A percentile compares a stretch with the other conserved stretches of the same genome.
Evolutionary conservation across 2,329 filamentous ascomycete species (phyloP).

Genomic region (Pseudogymnoascus sp.): DNA sequence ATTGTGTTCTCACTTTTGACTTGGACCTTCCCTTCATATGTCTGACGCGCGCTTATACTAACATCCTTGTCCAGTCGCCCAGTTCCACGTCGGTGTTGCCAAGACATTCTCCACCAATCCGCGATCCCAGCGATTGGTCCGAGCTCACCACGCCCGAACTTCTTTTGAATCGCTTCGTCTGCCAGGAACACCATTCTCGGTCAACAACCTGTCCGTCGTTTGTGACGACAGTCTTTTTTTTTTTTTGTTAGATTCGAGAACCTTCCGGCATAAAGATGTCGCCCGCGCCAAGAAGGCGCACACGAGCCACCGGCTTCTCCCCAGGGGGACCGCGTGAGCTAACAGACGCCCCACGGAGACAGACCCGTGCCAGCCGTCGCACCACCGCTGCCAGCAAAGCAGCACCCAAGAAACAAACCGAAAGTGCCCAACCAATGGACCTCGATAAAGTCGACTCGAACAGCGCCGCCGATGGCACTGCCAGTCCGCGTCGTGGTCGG

Average conservation of each 20-base stretch:
- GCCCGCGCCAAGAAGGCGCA: constrained; percentile 4
- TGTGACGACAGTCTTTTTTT: neutral
- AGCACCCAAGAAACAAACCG: neutral
- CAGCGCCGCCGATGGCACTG: neutral
- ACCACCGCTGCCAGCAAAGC: neutral
- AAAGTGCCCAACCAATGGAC: neutral
- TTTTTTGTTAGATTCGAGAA: neutral
- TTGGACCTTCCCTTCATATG: neutral
- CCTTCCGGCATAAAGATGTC: neutral
- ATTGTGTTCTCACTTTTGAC: neutral
- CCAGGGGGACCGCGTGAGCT: constrained; percentile 9
- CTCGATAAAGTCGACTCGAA: neutral
- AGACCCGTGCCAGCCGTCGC: neutral
- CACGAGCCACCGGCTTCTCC: constrained; percentile 6
- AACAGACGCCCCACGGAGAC: neutral
- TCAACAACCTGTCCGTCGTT: neutral
- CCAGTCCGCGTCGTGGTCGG: neutral
- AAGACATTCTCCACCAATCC: constrained; percentile 6
- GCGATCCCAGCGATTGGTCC: neutral
- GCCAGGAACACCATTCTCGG: neutral
- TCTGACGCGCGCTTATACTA: constrained; percentile 2
- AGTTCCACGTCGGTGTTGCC: neutral
- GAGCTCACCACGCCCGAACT: neutral
- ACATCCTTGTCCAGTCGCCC: neutral
- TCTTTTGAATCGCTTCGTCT: neutral